These are phyloP conservation scores for Adiantum capillusveneris DNA, from an alignment of 75 land plant species.

Conservation along the genomic window DNA sequence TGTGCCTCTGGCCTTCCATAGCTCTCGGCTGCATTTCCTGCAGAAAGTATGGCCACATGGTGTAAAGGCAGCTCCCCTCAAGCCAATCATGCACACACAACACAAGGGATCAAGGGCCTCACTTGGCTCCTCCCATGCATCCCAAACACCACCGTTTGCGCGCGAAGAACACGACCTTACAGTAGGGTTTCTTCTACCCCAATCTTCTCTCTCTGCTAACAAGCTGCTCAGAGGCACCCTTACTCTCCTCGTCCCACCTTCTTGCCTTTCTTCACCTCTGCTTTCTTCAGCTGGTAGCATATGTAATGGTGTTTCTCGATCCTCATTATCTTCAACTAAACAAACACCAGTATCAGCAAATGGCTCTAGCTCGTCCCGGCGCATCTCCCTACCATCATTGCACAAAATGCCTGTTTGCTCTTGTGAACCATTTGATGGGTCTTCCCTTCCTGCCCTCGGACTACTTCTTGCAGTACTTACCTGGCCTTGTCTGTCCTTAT, in stretches of 20 bases:
- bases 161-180: too few relatives aligned
- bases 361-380: too few relatives aligned
- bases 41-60: slow-evolving; percentile 80
- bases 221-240: slow-evolving; percentile 4
- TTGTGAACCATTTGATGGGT: too few relatives aligned
- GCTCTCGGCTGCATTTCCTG: slow-evolving; percentile 56
- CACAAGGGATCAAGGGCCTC: slow-evolving; percentile 26
- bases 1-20: slow-evolving; percentile 45
- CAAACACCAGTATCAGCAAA: too few relatives aligned
- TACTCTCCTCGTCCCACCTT: neutral
- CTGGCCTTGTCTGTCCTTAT: too few relatives aligned
- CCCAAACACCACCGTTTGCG: neutral
- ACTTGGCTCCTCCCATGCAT: slow-evolving; percentile 8
- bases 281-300: neutral
- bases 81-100: slow-evolving; percentile 79
- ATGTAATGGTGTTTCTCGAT: neutral
- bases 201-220: neutral
- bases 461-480: too few relatives aligned
- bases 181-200: too few relatives aligned
- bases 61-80: slow-evolving; percentile 65
- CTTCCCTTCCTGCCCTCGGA: too few relatives aligned
- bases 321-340: too few relatives aligned
- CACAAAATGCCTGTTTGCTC: too few relatives aligned
- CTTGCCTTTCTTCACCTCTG: neutral
- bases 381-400: too few relatives aligned